These are phyloP conservation scores for Blastocystis sp. DNA, from an alignment of 352 stramenopile species.

Conservation along the genomic window DNA sequence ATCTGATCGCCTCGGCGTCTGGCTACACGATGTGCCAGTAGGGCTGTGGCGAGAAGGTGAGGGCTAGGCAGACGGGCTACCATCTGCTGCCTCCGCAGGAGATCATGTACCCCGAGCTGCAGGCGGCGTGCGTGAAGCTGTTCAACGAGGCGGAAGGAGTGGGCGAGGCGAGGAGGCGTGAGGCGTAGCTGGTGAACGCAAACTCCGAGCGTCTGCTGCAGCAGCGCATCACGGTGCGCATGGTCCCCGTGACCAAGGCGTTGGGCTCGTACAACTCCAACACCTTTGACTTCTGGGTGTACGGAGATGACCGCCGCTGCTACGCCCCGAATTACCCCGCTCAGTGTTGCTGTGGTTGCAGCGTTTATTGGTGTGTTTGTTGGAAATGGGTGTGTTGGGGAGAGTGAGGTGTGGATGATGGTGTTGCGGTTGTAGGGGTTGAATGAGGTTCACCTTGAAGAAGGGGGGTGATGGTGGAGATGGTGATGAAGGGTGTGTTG, in stretches of 20 bases:
- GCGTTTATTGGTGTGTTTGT: conserved; percentile 25
- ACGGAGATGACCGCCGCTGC: neutral
- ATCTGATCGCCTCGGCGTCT: neutral
- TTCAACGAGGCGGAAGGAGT: neutral
- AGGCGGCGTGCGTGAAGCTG: neutral
- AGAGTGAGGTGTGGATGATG: no score
- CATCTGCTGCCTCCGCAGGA: neutral
- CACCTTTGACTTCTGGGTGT: neutral
- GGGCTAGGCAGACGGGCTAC: neutral
- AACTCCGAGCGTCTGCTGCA: neutral
- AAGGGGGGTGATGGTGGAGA: no score
- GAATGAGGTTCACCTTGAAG: no score
- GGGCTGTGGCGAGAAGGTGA: neutral
- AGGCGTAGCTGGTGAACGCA: neutral
- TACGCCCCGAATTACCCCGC: conserved; percentile 27
- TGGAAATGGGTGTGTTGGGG: no score
- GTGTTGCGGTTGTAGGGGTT: no score
- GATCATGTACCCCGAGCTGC: neutral
- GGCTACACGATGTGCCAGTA: neutral
- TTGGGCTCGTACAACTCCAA: neutral
- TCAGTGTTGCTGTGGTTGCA: conserved; percentile 53
- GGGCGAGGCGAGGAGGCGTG: neutral
- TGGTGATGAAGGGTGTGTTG: no score
- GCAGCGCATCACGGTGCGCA: neutral
- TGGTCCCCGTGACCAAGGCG: conserved; percentile 3